Conservation (phyloP, 1,284 basidiomycete genomes). For the Leucoagaricus sp. region DNA sequence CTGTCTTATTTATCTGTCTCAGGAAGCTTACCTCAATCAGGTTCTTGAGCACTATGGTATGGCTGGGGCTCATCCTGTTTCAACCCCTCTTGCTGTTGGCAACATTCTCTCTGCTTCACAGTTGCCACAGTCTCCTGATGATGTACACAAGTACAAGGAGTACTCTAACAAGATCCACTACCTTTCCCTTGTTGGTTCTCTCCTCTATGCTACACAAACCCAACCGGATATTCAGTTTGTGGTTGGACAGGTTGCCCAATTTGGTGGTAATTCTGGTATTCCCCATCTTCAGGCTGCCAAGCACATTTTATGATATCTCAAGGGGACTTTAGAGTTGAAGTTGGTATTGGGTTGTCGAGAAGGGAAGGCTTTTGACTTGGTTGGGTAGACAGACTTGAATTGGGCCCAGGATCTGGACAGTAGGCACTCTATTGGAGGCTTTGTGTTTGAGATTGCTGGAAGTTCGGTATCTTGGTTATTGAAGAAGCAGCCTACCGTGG, state of each 20-base stretch:
- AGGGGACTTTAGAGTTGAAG: slow-evolving; percentile 32
- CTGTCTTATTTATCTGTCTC: slow-evolving; percentile 17
- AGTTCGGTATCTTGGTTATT: background rate
- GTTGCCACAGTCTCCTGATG: background rate
- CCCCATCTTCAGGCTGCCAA: slow-evolving; percentile 4
- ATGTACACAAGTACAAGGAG: slow-evolving; percentile 6
- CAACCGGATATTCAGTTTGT: slow-evolving; percentile 7
- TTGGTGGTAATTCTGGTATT: slow-evolving; percentile 6
- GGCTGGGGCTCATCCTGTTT: slow-evolving; percentile 14
- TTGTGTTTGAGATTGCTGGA: slow-evolving; percentile 1
- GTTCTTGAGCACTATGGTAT: slow-evolving; percentile 21
- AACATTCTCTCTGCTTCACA: background rate
- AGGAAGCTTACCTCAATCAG: slow-evolving; percentile 20
- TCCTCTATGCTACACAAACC: slow-evolving; percentile 10
- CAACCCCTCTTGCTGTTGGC: slow-evolving; percentile 1
- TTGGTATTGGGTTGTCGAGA: slow-evolving; percentile 2
- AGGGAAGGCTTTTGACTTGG: background rate
- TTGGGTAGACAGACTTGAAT: slow-evolving; percentile 11
- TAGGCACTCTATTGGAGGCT: background rate
- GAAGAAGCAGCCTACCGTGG: slow-evolving; percentile 1
- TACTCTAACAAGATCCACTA: slow-evolving; percentile 2
- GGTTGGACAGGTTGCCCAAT: slow-evolving; percentile 1
- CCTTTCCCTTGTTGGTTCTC: slow-evolving; percentile 6
- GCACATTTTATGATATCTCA: background rate
- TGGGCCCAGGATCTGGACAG: slow-evolving; percentile 3